A percentile compares a stretch with the other conserved stretches of the same genome.
Evolutionary conservation across 140 eudicot species (phyloP).

Genomic region (Senecio squalidus): DNA sequence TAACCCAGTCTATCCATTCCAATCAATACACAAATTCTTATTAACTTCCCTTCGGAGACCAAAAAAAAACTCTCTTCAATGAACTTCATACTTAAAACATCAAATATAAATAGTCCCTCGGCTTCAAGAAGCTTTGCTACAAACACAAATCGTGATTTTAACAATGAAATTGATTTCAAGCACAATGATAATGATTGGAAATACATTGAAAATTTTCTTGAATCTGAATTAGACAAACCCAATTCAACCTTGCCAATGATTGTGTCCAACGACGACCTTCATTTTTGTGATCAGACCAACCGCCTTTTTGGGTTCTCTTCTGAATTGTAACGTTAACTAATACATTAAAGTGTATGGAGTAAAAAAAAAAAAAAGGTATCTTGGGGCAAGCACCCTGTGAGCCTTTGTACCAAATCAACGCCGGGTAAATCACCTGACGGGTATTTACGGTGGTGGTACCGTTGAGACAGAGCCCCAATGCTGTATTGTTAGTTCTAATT

Average conservation of each 20-base stretch:
- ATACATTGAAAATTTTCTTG: conserved; percentile 28
- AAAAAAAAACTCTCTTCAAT: conserved; percentile 1
- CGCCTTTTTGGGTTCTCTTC: conserved; percentile 47
- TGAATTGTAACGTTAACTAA: conserved; percentile 34
- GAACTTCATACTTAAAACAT: conserved; percentile 21
- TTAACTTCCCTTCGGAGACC: conserved; percentile 22
- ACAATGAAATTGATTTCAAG: conserved; percentile 10
- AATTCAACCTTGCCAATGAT: conserved; percentile 27
- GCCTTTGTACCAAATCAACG: too few species aligned
- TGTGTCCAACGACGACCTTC: conserved; percentile 14
- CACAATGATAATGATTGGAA: conserved; percentile 31
- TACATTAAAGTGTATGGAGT: conserved; percentile 14
- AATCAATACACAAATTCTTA: conserved; percentile 16
- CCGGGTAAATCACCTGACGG: too few species aligned
- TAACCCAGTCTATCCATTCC: conserved; percentile 6
- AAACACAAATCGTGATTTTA: conserved; percentile 27
- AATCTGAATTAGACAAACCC: conserved; percentile 21
- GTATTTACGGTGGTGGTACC: too few species aligned
- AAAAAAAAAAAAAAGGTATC: too few species aligned
- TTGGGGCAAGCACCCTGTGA: too few species aligned
- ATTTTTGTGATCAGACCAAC: conserved; percentile 27
- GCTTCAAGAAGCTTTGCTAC: conserved; percentile 40
- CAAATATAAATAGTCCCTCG: conserved; percentile 39
- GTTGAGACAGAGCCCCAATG: too few species aligned
- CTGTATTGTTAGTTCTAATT: too few species aligned